Evolutionary conservation across 2,329 filamentous ascomycete species (phyloP).

Genomic region (Catunica adiposa): DNA sequence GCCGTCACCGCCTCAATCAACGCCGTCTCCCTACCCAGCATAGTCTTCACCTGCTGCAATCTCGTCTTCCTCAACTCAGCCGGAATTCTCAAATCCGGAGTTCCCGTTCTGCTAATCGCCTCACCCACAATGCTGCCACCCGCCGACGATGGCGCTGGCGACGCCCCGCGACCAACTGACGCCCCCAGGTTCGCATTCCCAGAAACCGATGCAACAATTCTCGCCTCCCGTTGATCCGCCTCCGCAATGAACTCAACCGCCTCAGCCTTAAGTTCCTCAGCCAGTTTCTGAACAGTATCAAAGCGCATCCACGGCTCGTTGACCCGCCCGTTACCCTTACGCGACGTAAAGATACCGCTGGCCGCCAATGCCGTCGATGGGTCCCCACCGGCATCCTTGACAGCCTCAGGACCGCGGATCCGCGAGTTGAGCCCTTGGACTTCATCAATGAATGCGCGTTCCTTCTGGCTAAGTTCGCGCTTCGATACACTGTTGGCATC

Average conservation of each 20-base stretch:
- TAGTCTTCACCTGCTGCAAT: conserved; percentile 43
- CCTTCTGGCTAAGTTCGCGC: conserved; percentile 29
- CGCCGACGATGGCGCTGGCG: conserved; percentile 16
- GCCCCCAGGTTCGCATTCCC: conserved; percentile 6
- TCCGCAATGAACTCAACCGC: conserved; percentile 27
- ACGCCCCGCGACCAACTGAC: conserved; percentile 14
- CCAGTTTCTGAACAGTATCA: conserved; percentile 37
- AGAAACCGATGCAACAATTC: conserved; percentile 4
- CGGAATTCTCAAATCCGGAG: conserved; percentile 36
- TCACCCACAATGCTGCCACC: conserved; percentile 11
- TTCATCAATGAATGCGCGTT: conserved; percentile 30
- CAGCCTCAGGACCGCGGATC: conserved; percentile 24
- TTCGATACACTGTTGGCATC: conserved; percentile 26
- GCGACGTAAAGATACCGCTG: conserved; percentile 17
- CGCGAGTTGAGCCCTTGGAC: conserved; percentile 38
- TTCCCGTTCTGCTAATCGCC: conserved; percentile 17
- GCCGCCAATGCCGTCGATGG: not conserved
- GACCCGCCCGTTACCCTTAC: conserved; percentile 23
- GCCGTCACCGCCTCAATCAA: conserved; percentile 50
- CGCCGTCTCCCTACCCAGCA: conserved; percentile 50
- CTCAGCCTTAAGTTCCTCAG: conserved; percentile 36
- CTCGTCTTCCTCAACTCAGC: conserved; percentile 45
- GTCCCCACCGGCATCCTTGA: conserved; percentile 4
- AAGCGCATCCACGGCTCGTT: conserved; percentile 41
- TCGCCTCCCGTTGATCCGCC: conserved; percentile 10